These are phyloP conservation scores for Ceratonia siliqua DNA, from an alignment of 306 rosid species.

Conservation along the genomic window DNA sequence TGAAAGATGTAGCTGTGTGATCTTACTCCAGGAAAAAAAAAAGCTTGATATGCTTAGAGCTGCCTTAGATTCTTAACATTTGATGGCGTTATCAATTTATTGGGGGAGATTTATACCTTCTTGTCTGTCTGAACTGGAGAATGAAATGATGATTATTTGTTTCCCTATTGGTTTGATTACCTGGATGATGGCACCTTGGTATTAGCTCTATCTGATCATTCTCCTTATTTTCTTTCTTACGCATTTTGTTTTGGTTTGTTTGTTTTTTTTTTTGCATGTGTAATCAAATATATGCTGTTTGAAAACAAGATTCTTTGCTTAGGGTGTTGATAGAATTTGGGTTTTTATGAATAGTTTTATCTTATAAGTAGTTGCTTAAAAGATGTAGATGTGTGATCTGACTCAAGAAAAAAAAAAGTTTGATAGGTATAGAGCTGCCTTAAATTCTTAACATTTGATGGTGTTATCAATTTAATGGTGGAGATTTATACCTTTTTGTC, in stretches of 20 bases:
- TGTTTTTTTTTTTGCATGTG: neutral
- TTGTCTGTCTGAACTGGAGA: slow-evolving; percentile 4
- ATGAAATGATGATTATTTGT: slow-evolving; percentile 35
- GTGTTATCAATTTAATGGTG: too few species aligned
- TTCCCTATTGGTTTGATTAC: slow-evolving; percentile 54
- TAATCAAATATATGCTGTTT: neutral
- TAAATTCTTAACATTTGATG: too few species aligned
- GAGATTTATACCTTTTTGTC: neutral
- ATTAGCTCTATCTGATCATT: slow-evolving; percentile 55
- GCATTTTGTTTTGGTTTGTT: neutral
- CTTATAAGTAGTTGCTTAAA: neutral
- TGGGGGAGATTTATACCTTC: neutral
- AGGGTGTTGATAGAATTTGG: too few species aligned
- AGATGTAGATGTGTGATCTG: too few species aligned
- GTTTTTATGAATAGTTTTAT: too few species aligned
- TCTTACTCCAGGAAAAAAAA: too few species aligned
- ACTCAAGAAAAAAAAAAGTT: neutral
- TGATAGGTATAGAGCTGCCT: neutral
- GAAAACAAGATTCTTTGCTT: neutral
- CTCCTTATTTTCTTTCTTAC: neutral
- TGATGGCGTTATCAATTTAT: neutral
- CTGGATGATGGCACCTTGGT: slow-evolving; percentile 45
- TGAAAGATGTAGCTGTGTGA: too few species aligned
- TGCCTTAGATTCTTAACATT: neutral
- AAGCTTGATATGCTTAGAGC: neutral